Percentiles rank a stretch among this genome's conserved stretches.
Conservation (phyloP, 148 eudicot species). For the Linanthus parryae region DNA sequence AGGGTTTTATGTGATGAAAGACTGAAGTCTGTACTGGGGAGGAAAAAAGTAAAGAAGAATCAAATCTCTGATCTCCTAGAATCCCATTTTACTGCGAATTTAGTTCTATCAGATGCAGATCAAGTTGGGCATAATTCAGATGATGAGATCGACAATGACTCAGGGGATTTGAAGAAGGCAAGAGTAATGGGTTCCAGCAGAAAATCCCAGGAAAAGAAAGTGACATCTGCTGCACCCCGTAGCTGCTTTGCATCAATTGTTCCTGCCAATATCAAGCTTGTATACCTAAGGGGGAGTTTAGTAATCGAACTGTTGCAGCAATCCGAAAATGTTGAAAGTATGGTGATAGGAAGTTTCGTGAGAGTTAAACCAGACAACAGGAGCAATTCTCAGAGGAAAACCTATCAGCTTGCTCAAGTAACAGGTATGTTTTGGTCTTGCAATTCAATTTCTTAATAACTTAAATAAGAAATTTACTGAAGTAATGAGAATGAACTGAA, state of each 20-base stretch:
- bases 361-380: slow-evolving; percentile 7
- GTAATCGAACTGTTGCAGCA: slow-evolving; percentile 1
- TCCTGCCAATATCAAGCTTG: slow-evolving; percentile 4
- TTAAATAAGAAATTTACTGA: background rate
- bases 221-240: background rate
- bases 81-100: background rate
- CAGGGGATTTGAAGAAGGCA: background rate
- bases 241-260: slow-evolving; percentile 10
- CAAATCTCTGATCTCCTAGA: background rate
- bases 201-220: background rate
- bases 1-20: background rate
- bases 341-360: slow-evolving; percentile 3
- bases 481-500: too few relatives aligned
- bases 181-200: background rate
- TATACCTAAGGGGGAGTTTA: background rate
- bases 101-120: too few relatives aligned
- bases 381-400: background rate
- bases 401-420: slow-evolving; percentile 6
- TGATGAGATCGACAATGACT: background rate
- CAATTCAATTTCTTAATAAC: background rate
- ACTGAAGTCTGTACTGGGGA: background rate
- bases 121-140: background rate
- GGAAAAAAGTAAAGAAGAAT: background rate
- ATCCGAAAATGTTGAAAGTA: slow-evolving; percentile 3
- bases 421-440: slow-evolving; percentile 2